Evolutionary conservation across 208 protist genomes (phyloP), one percentile per base, ranked within the genome.

Genomic region (Entamoeba invadens): DNA sequence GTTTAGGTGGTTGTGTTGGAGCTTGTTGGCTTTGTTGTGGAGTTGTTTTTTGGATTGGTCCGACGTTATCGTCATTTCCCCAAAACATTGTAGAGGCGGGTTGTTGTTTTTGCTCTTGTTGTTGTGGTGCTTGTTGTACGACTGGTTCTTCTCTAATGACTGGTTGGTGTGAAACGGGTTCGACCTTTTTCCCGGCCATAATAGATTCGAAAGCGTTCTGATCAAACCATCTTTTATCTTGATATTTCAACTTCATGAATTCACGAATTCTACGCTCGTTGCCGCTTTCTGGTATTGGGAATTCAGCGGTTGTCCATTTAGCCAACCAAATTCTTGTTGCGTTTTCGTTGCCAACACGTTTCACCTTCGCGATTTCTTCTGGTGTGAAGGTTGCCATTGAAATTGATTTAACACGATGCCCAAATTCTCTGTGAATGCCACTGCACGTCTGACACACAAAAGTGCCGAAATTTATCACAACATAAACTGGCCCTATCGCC

Each of bases 401-500:
- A 44, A 92, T 46, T 8, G 91, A 92, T 92, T 92, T 92, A 18
- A 92, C 91, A 44, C 91, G 4, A 46, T 92, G 91, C n/a, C 44
- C 38, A 46, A 92, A 92, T 35, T 92, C 91, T 92, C 91, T 92
- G 45, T 92, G 91, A 46, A 92, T 92, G n/a, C 91, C 91, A 44
- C 38, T 92, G n/a, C 91, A 92, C n/a, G 91, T 92, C 45, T 46
- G 45, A 92, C 91, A 92, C 8, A 92, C 91, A 92, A 92, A 92
- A 46, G 91, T 92, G n/a, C 91, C 91, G 45, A 92, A 92, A 46
- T 92, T 25, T 21, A 44, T 46, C 44, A 44, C 38, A 44, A 92
- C 45, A 92, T 92, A 46, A 46, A 92, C 38, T 46, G 91, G 91
- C 12, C 91, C 91, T 35, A 46, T 92, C n/a, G 38, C 91, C n/a